Evolutionary conservation across 768 basidiomycete genomes (phyloP), one percentile per base, ranked within the genome.

Genomic region (Mycena albidolilacea): DNA sequence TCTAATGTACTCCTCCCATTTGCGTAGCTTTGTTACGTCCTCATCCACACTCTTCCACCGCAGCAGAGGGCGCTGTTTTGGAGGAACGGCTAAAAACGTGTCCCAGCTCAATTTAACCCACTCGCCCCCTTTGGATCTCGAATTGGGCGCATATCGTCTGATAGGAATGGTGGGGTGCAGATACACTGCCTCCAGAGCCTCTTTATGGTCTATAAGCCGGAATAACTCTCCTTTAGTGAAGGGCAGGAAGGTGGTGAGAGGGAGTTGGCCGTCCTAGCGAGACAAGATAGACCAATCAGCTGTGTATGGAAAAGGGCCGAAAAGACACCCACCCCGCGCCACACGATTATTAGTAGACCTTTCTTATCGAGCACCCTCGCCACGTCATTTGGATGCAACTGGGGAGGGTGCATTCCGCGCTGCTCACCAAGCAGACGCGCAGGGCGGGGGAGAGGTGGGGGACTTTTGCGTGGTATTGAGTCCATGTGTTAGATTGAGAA

Each of bases 121-220:
- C 7, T 9, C 19, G 10, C n/a, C 54, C 5, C 3, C 10, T 19
- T 61, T 48, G 23, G 30, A 10, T 35, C 12, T 15, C 23, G 30
- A 4, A 10, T 12, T 14, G 7, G 17, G 41, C 41, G 15, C 35
- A 41, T 61, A 58, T 17, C 41, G 35, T 21, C 50, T 35, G 5
- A 64, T 37, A 17, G 17, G 9, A 30, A 64, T 64, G 8, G 15
- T 5, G 14, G 35, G 50, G 23, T 64, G 48, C 7, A 64, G 39
- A 46, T n/a, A n/a, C 4, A n/a, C 35, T 10, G 48, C 19, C 64
- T 64, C 48, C 30, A 64, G 21, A 21, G 19, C 37, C 37, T 64
- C 64, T 35, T 64, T 64, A 46, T 64, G 64, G 39, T 54, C 41
- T 5, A 43, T 43, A 7, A 43, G 41, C 41, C 6, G 41, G 41